Evolutionary conservation across 2,329 filamentous ascomycete species (phyloP), one percentile per base, ranked within the genome.

Genomic region (Hypoxylon sp.): DNA sequence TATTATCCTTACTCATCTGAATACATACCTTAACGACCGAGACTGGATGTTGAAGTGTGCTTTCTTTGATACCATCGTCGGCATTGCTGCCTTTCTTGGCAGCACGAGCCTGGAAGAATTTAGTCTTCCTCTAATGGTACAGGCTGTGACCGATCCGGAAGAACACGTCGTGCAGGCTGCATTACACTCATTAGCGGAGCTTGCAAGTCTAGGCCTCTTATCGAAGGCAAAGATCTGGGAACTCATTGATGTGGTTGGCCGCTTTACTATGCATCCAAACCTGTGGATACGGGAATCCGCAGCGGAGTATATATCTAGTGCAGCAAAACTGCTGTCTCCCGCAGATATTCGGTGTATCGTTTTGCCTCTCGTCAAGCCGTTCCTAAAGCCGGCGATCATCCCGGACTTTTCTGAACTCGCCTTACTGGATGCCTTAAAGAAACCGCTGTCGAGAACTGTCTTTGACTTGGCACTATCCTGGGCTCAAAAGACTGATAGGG

Each of bases 41-140:
- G 94, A 99, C 76, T 99, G 96, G 96, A 93, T 93, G 77, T 81
- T 99, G 30, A 97, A 97, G 77, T 97, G 93, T 73, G 93, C 95
- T 2, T 98, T 98, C 76, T 97, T 99, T 73, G 94, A 97, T 74
- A 93, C 93, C 0, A 93, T 98, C 24, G 93, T 98, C 14, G 95
- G 94, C 2, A 94, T 99, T 69, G 93, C 94, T 3, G 88, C 92
- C 0, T 97, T 97, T 71, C 87, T 98, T 32, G 96, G 96, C 26
- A 93, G 92, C 64, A 92, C 90, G 32, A 96, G 91, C 70, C 81
- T 99, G 30, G 96, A 99, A 78, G 93, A 97, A 71, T 99, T 97
- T 72, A 97, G 98, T 69, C 80, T 99, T 24, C 96, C 96, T 0
- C 83, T 99, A 12, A 97, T 99, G 93, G 87, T 97, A 2, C 96